These are phyloP conservation scores for Catharanthus roseus DNA, from an alignment of 257 asterid species.

Conservation along the genomic window DNA sequence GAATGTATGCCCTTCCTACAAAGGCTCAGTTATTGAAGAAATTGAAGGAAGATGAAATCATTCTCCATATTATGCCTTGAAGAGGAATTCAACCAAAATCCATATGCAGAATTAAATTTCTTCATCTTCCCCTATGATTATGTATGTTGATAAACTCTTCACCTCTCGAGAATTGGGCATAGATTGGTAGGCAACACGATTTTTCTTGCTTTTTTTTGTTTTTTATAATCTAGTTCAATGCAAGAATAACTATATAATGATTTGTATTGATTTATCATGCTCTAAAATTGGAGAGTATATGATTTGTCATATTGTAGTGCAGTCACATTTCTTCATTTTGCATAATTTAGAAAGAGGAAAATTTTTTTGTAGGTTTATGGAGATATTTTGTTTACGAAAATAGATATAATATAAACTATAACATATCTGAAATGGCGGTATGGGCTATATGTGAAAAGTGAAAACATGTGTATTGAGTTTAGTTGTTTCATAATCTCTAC, in stretches of 20 bases:
- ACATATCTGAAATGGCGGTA: no score
- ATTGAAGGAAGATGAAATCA: slow-evolving; percentile 78
- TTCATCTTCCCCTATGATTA: slow-evolving; percentile 43
- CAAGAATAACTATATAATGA: background rate
- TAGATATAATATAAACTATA: no score
- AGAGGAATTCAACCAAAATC: slow-evolving; percentile 59
- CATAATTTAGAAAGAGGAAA: no score
- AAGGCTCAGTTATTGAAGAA: slow-evolving; percentile 67
- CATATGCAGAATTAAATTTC: slow-evolving; percentile 67
- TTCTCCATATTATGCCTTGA: no score
- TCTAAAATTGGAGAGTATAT: no score
- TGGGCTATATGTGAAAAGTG: no score
- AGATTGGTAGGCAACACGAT: slow-evolving; percentile 53
- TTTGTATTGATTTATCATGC: background rate
- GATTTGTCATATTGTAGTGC: background rate
- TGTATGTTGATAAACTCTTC: slow-evolving; percentile 67
- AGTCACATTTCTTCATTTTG: no score
- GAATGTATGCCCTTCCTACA: slow-evolving; percentile 94
- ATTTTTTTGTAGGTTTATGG: no score
- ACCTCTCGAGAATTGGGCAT: slow-evolving; percentile 56
- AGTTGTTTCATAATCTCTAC: no score
- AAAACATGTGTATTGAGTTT: no score
- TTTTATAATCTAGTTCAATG: slow-evolving; percentile 5
- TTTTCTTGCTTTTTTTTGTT: background rate
- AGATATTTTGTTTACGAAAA: no score